A percentile compares a stretch with the other conserved stretches of the same genome.
phyloP scores from a whole-genome alignment of 2,329 filamentous ascomycete genomes.

The Tolypocladium cylindrosporum region DNA sequence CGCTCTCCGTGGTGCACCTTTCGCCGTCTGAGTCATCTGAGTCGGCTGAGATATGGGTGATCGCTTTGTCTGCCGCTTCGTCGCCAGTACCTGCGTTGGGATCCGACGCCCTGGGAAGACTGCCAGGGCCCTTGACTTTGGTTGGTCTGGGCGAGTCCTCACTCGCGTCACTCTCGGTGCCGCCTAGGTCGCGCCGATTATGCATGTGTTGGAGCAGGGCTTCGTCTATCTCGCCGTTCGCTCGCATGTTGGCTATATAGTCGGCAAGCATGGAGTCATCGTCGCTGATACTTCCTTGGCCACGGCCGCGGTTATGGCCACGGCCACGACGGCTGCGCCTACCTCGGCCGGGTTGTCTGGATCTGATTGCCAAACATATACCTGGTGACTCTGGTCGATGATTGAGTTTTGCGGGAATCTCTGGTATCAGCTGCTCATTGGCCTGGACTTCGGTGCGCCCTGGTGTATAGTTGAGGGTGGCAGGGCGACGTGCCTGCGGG shows the following conservation, averaged over 20 bases:
- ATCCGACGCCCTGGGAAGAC: neutral
- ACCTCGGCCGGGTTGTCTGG: neutral
- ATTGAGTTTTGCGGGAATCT: neutral
- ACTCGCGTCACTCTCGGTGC: slow-evolving; percentile 12
- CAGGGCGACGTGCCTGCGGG: slow-evolving; percentile 5
- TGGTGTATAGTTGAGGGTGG: neutral
- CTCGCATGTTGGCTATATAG: slow-evolving; percentile 58
- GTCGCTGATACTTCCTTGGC: slow-evolving; percentile 15
- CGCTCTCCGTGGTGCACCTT: neutral
- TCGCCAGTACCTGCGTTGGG: neutral
- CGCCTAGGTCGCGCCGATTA: slow-evolving; percentile 15
- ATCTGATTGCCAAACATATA: neutral
- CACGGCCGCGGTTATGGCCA: neutral
- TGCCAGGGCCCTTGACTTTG: neutral
- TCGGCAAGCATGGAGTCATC: slow-evolving; percentile 54
- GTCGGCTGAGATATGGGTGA: neutral
- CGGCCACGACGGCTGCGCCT: neutral
- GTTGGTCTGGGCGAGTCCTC: neutral
- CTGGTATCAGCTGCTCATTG: neutral
- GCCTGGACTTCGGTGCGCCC: neutral
- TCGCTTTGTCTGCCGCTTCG: neutral
- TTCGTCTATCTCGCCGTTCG: slow-evolving; percentile 46
- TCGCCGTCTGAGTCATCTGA: neutral
- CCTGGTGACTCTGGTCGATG: neutral
- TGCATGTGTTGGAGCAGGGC: slow-evolving; percentile 53